These are phyloP conservation scores for Pterula multifida DNA, from an alignment of 1,284 basidiomycete species.

Conservation along the genomic window DNA sequence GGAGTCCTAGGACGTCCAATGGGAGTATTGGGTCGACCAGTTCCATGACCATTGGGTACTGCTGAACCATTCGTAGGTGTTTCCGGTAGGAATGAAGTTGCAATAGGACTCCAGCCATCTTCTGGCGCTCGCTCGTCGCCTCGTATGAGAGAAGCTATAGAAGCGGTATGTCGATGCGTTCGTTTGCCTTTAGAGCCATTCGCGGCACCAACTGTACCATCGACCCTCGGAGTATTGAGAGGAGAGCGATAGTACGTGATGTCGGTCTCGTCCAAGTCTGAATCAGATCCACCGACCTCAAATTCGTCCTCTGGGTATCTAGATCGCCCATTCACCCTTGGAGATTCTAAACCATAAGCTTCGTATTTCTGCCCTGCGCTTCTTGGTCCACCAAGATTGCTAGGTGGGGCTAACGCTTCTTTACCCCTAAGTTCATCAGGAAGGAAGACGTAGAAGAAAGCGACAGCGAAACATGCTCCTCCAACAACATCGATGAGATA, in stretches of 20 bases:
- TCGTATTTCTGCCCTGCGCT: slow-evolving; percentile 47
- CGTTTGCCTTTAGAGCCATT: slow-evolving; percentile 24
- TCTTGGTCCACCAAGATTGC: slow-evolving; percentile 18
- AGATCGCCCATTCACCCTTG: slow-evolving; percentile 22
- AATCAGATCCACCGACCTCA: slow-evolving; percentile 41
- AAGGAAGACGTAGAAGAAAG: slow-evolving; percentile 82
- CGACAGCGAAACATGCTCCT: slow-evolving; percentile 83
- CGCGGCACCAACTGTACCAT: slow-evolving; percentile 19
- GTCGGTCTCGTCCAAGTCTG: slow-evolving; percentile 52
- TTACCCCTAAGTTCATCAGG: slow-evolving; percentile 66
- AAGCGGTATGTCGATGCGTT: slow-evolving; percentile 60
- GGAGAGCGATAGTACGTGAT: slow-evolving; percentile 58
- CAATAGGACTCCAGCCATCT: slow-evolving; percentile 69
- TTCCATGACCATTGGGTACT: background rate
- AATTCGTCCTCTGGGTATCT: slow-evolving; percentile 34
- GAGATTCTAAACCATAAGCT: slow-evolving; percentile 54
- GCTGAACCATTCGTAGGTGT: background rate
- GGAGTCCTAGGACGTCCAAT: background rate
- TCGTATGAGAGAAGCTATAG: slow-evolving; percentile 67
- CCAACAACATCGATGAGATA: slow-evolving; percentile 96
- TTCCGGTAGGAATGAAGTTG: slow-evolving; percentile 18
- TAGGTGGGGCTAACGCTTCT: slow-evolving; percentile 37
- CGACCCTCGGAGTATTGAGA: slow-evolving; percentile 19
- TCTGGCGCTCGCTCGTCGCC: slow-evolving; percentile 57
- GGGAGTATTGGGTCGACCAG: background rate